phyloP scores from a whole-genome alignment of 1,284 basidiomycete genomes.

The Gomphus sp. region DNA sequence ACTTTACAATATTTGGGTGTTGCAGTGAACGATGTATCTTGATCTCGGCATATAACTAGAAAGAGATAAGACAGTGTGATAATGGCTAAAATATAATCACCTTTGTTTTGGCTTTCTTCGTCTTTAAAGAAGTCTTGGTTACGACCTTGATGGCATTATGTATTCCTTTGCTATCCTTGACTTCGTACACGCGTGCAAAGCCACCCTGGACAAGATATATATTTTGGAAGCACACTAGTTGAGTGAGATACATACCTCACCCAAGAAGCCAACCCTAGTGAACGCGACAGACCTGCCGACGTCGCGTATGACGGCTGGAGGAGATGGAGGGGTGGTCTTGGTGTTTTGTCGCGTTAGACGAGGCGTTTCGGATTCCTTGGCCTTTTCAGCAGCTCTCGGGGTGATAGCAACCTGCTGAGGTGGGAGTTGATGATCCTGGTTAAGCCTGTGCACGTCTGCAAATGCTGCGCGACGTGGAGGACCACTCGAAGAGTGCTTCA shows the following conservation, averaged over 20 bases:
- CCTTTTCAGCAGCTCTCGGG: neutral
- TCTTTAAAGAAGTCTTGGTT: conserved; percentile 74
- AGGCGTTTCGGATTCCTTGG: conserved; percentile 25
- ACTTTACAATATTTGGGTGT: conserved; percentile 90
- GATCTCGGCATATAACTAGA: conserved; percentile 92
- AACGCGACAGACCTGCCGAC: conserved; percentile 48
- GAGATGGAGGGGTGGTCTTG: conserved; percentile 74
- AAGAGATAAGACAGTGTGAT: conserved; percentile 13
- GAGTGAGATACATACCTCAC: conserved; percentile 58
- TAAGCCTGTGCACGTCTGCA: conserved; percentile 2
- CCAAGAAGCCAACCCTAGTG: conserved; percentile 70
- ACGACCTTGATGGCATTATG: conserved; percentile 85
- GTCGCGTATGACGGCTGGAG: conserved; percentile 72
- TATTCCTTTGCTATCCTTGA: conserved; percentile 55
- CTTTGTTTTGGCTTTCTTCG: conserved; percentile 91
- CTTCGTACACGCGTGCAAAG: conserved; percentile 86
- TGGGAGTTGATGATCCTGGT: conserved; percentile 1
- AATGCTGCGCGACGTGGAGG: conserved; percentile 8
- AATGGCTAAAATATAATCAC: conserved; percentile 29
- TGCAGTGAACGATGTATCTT: conserved; percentile 91
- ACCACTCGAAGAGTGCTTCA: neutral
- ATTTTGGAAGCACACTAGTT: conserved; percentile 8
- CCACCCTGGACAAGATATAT: conserved; percentile 51
- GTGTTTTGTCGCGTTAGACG: conserved; percentile 71
- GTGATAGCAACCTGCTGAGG: neutral